phyloP scores from a whole-genome alignment of 176 grass and related monocot species.

The Zoysia pacifica region DNA sequence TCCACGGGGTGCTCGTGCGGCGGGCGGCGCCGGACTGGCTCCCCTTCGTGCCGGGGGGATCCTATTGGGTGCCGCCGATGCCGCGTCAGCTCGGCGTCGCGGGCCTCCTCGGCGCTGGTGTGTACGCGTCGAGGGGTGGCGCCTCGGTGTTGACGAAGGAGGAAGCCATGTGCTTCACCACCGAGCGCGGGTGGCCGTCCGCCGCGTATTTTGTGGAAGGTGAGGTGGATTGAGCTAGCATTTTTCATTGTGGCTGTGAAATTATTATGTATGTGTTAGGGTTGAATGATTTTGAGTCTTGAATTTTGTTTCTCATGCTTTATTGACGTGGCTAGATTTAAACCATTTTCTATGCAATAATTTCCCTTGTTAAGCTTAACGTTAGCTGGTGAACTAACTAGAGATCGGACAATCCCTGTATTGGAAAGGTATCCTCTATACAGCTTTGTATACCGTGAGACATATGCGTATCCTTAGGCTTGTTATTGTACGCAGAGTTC shows the following conservation, averaged over 20 bases:
- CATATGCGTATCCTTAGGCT: not conserved
- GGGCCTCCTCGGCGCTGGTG: conserved; percentile 44
- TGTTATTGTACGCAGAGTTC: not conserved
- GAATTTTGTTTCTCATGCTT: not conserved
- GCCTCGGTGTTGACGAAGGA: conserved; percentile 49
- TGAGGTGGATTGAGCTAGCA: conserved; percentile 37
- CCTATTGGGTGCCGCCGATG: conserved; percentile 84
- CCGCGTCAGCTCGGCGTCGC: conserved; percentile 47
- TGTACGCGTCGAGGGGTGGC: conserved; percentile 7
- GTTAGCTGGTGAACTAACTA: not conserved
- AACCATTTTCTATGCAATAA: not conserved
- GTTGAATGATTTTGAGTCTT: not conserved
- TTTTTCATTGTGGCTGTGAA: not conserved
- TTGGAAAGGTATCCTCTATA: not conserved
- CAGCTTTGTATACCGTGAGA: not conserved
- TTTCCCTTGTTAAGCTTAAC: not conserved
- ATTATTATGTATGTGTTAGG: conserved; percentile 13
- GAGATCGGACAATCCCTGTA: not conserved
- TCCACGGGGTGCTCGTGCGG: conserved; percentile 64
- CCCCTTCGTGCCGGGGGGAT: conserved; percentile 80
- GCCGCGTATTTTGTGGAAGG: conserved; percentile 70
- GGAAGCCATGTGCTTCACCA: conserved; percentile 62
- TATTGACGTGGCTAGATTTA: not conserved
- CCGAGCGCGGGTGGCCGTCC: conserved; percentile 60
- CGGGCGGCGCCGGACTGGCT: conserved; percentile 84